Base-by-base conservation (phyloP, 2,329 filamentous ascomycete genomes). In the Nothophoma quercina region DNA sequence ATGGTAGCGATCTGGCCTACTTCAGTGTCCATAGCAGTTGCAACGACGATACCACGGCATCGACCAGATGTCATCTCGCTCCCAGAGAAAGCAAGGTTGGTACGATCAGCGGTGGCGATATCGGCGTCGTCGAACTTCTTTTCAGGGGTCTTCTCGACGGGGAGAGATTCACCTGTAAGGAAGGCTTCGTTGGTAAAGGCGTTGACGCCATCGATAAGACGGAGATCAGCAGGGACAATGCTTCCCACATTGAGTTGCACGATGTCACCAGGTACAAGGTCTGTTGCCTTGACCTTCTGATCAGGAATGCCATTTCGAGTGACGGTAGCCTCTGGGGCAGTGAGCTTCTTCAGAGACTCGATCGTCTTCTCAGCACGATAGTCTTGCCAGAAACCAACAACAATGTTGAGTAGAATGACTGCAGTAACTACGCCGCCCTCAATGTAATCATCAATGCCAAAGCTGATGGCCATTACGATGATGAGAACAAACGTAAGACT, bases 151-250 rank as follows among this genome's bases (percentile, higher is more conserved):
- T 76, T 91, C 88, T 78, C 83, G 47, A 88, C 86, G 52, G 88
- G 85, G 6, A 88, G 73, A 28, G 88, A 89, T 76, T 91, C 88
- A 57, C 88, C 88, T 12, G 88, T 91, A 30, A 91, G 81, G 52
- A 89, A 81, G 10, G 88, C 87, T 72, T 91, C 88, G 56, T 96
- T 90, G 59, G 88, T 88, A 41, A 88, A 88, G 53, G 91, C 77
- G 71, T 93, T 93, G 75, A 91, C 85, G 50, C 83, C 84, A 58
- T 87, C 81, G 56, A 87, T 69, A 8, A 83, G 69, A 56, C 87
- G 82, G 41, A 88, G 74, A 74, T 89, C 87, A 35, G 87, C 87
- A 4, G 87, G 86, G 30, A 88, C 81, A 50, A 88, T 83, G 69
- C 87, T 86, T 60, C 87, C 87, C 39, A 73, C 71, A 18, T 63